Evolutionary conservation across 768 basidiomycete genomes (phyloP).

Genomic region (Phaeotremella skinneri): DNA sequence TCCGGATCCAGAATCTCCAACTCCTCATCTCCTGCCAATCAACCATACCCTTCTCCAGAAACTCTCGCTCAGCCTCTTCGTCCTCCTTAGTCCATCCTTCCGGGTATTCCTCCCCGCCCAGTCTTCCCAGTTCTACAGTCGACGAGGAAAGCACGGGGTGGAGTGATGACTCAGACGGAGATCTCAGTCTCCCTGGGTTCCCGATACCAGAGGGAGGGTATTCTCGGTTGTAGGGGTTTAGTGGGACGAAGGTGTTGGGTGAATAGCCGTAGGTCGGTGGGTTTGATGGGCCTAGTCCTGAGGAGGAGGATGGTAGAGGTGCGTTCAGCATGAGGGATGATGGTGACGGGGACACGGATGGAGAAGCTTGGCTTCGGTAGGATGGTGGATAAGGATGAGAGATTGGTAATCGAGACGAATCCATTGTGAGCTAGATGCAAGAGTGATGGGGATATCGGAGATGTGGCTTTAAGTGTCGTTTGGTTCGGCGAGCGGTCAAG

Average conservation of each 20-base stretch:
- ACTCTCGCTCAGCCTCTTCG: constrained; percentile 42
- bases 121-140: neutral
- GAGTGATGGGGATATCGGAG: too few relatives aligned
- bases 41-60: constrained; percentile 43
- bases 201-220: neutral
- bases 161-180: constrained; percentile 12
- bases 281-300: neutral
- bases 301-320: neutral
- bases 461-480: too few relatives aligned
- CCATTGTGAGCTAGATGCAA: too few relatives aligned
- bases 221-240: neutral
- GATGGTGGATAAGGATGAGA: constrained; percentile 35
- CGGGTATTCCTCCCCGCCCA: constrained; percentile 17
- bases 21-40: constrained; percentile 42
- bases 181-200: neutral
- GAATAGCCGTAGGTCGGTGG: constrained; percentile 4
- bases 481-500: too few relatives aligned
- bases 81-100: constrained; percentile 37
- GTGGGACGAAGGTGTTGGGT: neutral
- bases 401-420: constrained; percentile 1
- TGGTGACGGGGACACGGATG: neutral
- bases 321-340: neutral
- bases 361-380: constrained; percentile 10
- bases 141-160: constrained; percentile 6
- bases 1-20: constrained; percentile 49